Conservation (phyloP, 768 basidiomycete genomes). For the Hemileccinum rubropunctum region DNA sequence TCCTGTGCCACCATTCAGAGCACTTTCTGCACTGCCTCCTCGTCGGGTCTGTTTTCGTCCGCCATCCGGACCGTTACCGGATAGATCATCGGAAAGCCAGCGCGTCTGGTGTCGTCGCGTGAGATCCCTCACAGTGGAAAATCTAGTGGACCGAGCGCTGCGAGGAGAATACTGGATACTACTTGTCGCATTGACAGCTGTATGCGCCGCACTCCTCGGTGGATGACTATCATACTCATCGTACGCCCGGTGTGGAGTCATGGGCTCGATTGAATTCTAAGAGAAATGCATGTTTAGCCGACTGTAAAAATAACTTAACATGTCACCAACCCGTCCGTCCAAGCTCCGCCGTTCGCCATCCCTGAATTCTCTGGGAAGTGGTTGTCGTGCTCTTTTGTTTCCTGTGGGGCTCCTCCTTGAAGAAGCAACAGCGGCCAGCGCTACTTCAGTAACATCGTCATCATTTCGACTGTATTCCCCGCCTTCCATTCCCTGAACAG, state of each 20-base stretch:
- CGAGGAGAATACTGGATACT: slow-evolving; percentile 27
- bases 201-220: slow-evolving; percentile 25
- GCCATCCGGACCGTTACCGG: slow-evolving; percentile 19
- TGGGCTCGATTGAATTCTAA: slow-evolving; percentile 36
- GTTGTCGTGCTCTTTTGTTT: slow-evolving; percentile 44
- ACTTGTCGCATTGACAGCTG: slow-evolving; percentile 19
- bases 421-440: slow-evolving; percentile 59
- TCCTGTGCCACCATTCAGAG: slow-evolving; percentile 42
- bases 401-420: slow-evolving; percentile 50
- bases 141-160: slow-evolving; percentile 32
- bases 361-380: slow-evolving; percentile 50
- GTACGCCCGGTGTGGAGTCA: slow-evolving; percentile 36
- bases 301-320: neutral
- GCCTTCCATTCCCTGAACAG: slow-evolving; percentile 23
- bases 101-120: slow-evolving; percentile 49
- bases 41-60: slow-evolving; percentile 58
- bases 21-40: slow-evolving; percentile 70
- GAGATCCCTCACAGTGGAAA: slow-evolving; percentile 49
- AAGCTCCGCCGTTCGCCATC: slow-evolving; percentile 35
- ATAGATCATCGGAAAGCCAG: slow-evolving; percentile 52
- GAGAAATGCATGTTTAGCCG: slow-evolving; percentile 2
- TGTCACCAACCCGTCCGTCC: slow-evolving; percentile 41
- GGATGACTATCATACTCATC: slow-evolving; percentile 20
- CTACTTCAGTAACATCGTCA: slow-evolving; percentile 50
- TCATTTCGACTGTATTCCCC: slow-evolving; percentile 22